Percentiles rank a stretch among this genome's conserved stretches.
Evolutionary conservation across 768 basidiomycete genomes (phyloP).

Genomic region (Termitomyces sp.): DNA sequence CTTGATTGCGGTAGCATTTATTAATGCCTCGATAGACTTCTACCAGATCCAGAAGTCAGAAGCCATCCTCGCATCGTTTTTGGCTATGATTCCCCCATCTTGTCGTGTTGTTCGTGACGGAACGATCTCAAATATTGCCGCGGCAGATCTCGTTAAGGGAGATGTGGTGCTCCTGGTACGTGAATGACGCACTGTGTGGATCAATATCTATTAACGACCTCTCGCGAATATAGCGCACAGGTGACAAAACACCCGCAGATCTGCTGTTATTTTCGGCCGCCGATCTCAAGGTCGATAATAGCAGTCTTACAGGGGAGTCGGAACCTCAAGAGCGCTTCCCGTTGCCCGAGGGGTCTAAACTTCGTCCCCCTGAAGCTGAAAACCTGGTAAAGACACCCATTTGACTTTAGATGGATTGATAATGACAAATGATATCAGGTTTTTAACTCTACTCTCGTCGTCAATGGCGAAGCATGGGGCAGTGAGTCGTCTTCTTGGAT

Average conservation of each 20-base stretch:
- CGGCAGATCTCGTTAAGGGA: constrained; percentile 62
- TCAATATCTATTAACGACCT: constrained; percentile 1
- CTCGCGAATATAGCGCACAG: constrained; percentile 45
- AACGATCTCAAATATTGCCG: constrained; percentile 52
- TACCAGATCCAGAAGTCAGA: constrained; percentile 74
- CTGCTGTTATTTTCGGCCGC: constrained; percentile 56
- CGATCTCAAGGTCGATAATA: constrained; percentile 71
- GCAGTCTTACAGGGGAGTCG: constrained; percentile 69
- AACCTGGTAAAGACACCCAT: constrained; percentile 45
- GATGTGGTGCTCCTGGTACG: constrained; percentile 62
- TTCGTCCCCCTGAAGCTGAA: constrained; percentile 60
- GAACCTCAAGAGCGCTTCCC: constrained; percentile 63
- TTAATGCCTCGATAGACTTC: constrained; percentile 72
- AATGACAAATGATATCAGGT: constrained; percentile 34
- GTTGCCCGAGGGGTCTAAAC: constrained; percentile 41
- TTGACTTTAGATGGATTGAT: not conserved
- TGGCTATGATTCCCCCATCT: constrained; percentile 72
- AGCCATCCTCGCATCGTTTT: constrained; percentile 68
- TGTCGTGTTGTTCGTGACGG: constrained; percentile 64
- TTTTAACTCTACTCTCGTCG: constrained; percentile 69
- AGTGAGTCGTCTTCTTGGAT: constrained; percentile 35
- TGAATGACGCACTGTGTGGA: constrained; percentile 7
- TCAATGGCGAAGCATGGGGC: constrained; percentile 74
- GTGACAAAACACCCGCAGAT: constrained; percentile 74
- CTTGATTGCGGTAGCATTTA: constrained; percentile 63